Evolutionary conservation across 2,329 filamentous ascomycete species (phyloP).

Genomic region (Fusarium secorum): DNA sequence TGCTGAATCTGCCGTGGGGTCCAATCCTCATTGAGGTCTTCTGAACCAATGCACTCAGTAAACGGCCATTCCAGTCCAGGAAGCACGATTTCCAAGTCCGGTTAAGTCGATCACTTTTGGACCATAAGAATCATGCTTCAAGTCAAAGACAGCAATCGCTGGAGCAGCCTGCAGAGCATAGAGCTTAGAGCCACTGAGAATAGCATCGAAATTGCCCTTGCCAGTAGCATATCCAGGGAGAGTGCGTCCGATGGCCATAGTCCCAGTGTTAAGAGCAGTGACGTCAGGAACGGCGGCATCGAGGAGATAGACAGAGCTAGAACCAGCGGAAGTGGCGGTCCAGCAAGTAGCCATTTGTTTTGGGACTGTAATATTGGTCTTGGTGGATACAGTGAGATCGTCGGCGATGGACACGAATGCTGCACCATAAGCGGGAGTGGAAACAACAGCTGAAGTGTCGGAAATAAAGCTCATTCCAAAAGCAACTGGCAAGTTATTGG

Average conservation of each 20-base stretch:
- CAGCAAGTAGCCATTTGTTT: neutral
- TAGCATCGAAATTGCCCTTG: neutral
- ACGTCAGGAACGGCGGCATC: neutral
- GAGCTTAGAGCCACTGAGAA: neutral
- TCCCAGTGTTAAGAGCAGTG: neutral
- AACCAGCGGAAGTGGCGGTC: neutral
- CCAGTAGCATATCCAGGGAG: neutral
- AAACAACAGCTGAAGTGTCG: neutral
- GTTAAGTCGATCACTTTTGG: neutral
- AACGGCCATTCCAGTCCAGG: slow-evolving; percentile 1
- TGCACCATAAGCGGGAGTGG: slow-evolving; percentile 7
- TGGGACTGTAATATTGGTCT: neutral
- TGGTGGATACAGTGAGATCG: neutral
- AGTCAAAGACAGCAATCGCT: neutral
- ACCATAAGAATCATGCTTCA: neutral
- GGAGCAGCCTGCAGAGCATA: neutral
- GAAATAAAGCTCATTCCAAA: neutral
- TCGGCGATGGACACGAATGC: neutral
- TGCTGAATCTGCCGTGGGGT: neutral
- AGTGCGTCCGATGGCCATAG: neutral
- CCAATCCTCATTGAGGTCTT: neutral
- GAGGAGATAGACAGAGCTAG: neutral
- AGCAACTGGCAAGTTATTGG: neutral
- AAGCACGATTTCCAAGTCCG: neutral
- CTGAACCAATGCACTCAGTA: neutral